Evolutionary conservation across 176 grass and related monocot species (phyloP), one percentile per base, ranked within the genome.

Genomic region (Eragrostis curvula): DNA sequence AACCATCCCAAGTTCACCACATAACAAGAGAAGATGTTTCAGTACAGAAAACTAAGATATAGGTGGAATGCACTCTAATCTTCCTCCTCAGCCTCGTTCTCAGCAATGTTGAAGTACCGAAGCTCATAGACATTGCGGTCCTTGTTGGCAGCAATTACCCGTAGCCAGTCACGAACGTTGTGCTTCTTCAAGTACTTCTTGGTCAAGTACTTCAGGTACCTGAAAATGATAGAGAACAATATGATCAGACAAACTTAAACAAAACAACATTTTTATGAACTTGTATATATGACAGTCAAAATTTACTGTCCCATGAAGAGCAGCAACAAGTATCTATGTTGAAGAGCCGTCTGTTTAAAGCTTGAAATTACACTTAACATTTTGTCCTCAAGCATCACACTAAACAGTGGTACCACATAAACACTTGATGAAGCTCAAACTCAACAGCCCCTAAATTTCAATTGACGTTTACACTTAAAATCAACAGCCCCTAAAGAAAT

Each of bases 181-280:
- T 61, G 58, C 58, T 61, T 61, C 58, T 61, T 61, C 58, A 61
- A 28, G 58, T 61, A 61, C 24, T 61, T 61, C 58, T 61, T 61
- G 24, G 58, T 61, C 24, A 61, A 61, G 58, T 61, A 61, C 58
- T 61, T 61, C 58, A 61, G 58, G 12, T 61, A 61, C 58, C 58
- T 61, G 58, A 61, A 14, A 28, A 13, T 61, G 12, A 28, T 3
- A 48, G 9, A 61, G 5, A 28, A 6, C 58, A 61, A 27, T 48
- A 8, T 48, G 3, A 56, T 61, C 58, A 61, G 58, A 61, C 24
- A 23, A 61, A 28, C 12, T 61, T 14, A 28, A 28, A 2, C 8
- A 59, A 6, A 12, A 61, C 12, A 14, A 27, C 4, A 36, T 36
- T 6, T 28, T 61, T 52, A 52, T 52, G 24, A 12, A 14, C 12